Percentiles rank a stretch among this genome's conserved stretches.
These are phyloP conservation scores for Crithidia expoeki DNA, from an alignment of 208 protist species.

Conservation along the genomic window DNA sequence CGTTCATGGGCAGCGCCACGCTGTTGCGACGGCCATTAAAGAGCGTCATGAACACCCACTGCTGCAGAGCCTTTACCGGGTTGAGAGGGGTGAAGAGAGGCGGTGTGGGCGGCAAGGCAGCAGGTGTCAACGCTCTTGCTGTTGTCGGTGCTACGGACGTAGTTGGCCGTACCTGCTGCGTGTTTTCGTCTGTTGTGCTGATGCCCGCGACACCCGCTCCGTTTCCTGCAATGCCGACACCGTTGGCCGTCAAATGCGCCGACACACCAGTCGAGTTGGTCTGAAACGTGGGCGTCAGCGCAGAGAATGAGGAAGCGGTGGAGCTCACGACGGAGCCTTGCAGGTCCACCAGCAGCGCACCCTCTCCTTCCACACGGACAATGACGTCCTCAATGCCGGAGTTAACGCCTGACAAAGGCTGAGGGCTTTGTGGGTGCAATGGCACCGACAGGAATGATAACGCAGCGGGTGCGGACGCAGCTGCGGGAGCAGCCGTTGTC, in stretches of 20 bases:
- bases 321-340: conserved; percentile 12
- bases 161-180: not conserved
- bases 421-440: not conserved
- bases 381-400: conserved; percentile 14
- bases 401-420: not conserved
- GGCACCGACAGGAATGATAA: not conserved
- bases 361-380: conserved; percentile 1
- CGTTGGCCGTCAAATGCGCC: not conserved
- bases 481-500: not conserved
- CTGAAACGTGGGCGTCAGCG: conserved; percentile 10
- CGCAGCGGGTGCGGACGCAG: not conserved
- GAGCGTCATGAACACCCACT: conserved; percentile 34
- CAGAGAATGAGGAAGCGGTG: not conserved
- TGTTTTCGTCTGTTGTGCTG: not conserved
- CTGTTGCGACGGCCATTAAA: conserved; percentile 28
- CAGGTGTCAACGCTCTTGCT: not conserved
- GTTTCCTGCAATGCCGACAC: not conserved
- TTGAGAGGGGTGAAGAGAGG: conserved; percentile 24
- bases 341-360: not conserved
- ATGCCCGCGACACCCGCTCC: not conserved
- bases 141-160: too few relatives aligned
- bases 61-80: conserved; percentile 29
- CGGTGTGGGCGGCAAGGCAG: not conserved
- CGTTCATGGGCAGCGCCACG: conserved; percentile 16
- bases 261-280: not conserved